Conservation (phyloP, 2,329 filamentous ascomycete genomes). For the Colletotrichum brevisporum region DNA sequence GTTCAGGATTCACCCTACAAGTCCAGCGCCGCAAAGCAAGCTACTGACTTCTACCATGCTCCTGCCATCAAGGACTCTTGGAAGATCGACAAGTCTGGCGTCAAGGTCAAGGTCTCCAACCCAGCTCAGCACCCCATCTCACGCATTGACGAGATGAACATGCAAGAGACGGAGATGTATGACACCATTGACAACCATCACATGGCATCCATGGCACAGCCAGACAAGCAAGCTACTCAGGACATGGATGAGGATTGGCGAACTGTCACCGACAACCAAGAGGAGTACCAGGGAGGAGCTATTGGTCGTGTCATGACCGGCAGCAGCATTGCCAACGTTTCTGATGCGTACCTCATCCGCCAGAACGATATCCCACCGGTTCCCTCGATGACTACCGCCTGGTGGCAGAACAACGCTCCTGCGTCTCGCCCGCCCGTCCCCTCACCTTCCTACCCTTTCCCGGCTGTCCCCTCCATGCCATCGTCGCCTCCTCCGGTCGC, state of each 20-base stretch:
- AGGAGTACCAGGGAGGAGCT: constrained; percentile 1
- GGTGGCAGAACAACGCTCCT: constrained; percentile 16
- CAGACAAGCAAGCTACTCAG: constrained; percentile 11
- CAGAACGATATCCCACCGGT: not conserved
- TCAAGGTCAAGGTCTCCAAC: constrained; percentile 36
- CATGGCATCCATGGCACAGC: constrained; percentile 11
- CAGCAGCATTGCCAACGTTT: constrained; percentile 42
- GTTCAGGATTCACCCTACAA: constrained; percentile 19
- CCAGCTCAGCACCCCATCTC: not conserved
- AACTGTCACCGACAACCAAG: constrained; percentile 39
- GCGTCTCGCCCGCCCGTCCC: not conserved
- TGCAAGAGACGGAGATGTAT: constrained; percentile 25
- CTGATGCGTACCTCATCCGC: constrained; percentile 27
- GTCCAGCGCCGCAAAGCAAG: not conserved
- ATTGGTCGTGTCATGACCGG: constrained; percentile 38
- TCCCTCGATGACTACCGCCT: constrained; percentile 5
- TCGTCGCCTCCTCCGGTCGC: not conserved
- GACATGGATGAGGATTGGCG: constrained; percentile 40
- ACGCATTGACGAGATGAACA: constrained; percentile 12
- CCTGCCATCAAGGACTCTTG: constrained; percentile 36
- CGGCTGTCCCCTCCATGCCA: not conserved
- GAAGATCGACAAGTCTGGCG: constrained; percentile 30
- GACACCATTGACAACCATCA: constrained; percentile 22
- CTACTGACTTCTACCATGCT: constrained; percentile 34
- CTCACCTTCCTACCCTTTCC: constrained; percentile 18